phyloP scores from a whole-genome alignment of 2,329 filamentous ascomycete species.

The Leptographium galeiforme region DNA sequence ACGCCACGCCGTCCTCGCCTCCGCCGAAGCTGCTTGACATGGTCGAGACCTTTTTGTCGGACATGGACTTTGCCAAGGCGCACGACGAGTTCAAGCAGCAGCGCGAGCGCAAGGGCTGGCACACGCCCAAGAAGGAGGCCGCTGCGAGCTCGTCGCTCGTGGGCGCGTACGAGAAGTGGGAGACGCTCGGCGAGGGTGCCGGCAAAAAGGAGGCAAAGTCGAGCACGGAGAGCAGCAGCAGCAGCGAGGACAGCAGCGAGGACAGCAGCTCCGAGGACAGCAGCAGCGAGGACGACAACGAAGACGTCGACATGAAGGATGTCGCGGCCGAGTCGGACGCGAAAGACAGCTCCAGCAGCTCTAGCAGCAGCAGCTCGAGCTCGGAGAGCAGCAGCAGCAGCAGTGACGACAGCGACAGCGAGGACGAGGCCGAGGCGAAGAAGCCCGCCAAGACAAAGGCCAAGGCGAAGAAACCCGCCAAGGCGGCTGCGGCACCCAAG shows the following conservation, averaged over 20 bases:
- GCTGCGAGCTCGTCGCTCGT: slow-evolving; percentile 26
- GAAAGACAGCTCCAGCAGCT: slow-evolving; percentile 17
- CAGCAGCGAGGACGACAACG: slow-evolving; percentile 13
- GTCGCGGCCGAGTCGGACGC: slow-evolving; percentile 17
- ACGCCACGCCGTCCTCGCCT: slow-evolving; percentile 17
- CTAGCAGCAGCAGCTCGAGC: slow-evolving; percentile 1
- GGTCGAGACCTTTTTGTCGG: slow-evolving; percentile 51
- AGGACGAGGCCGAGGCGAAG: slow-evolving; percentile 9
- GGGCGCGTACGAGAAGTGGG: slow-evolving; percentile 37
- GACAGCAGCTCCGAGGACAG: slow-evolving; percentile 20
- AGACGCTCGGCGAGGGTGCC: slow-evolving; percentile 20
- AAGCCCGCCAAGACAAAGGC: background rate
- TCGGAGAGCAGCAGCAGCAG: slow-evolving; percentile 13
- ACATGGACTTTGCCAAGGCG: slow-evolving; percentile 50
- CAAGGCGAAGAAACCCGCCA: background rate
- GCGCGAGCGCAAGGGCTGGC: slow-evolving; percentile 38
- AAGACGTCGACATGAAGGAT: slow-evolving; percentile 34
- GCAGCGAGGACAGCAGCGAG: slow-evolving; percentile 17
- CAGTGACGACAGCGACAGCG: slow-evolving; percentile 19
- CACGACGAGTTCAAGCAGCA: slow-evolving; percentile 51
- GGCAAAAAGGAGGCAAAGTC: slow-evolving; percentile 10
- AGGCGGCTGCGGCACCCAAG: background rate
- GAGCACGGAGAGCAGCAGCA: slow-evolving; percentile 2
- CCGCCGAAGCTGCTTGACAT: slow-evolving; percentile 52
- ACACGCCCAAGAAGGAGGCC: slow-evolving; percentile 12